A percentile compares a stretch with the other conserved stretches of the same genome.
Evolutionary conservation across 2,329 filamentous ascomycete genomes (phyloP).

Genomic region (Biscogniauxia marginata): DNA sequence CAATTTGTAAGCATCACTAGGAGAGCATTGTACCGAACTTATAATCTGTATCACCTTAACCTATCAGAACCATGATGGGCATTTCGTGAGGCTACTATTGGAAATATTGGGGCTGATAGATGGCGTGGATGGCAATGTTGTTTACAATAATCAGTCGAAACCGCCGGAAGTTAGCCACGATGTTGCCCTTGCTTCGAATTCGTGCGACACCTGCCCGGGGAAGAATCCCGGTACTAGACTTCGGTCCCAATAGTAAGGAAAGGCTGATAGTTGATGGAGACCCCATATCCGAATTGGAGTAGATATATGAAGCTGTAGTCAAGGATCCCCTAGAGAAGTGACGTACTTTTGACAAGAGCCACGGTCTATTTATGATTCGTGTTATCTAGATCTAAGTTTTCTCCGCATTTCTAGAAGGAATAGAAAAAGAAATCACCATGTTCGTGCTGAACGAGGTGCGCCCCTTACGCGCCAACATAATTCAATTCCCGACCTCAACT

Average conservation of each 20-base stretch:
- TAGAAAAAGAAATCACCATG: neutral
- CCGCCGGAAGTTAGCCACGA: neutral
- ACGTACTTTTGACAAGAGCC: neutral
- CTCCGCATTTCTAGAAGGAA: neutral
- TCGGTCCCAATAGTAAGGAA: neutral
- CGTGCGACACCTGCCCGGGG: neutral
- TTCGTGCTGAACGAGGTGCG: neutral
- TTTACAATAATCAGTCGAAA: neutral
- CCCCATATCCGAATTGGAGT: neutral
- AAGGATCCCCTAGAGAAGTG: neutral
- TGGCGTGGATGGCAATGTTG: neutral
- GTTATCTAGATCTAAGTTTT: neutral
- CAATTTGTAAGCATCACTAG: neutral
- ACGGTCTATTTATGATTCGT: neutral
- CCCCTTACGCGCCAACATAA: neutral
- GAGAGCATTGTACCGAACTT: neutral
- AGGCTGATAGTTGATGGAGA: neutral
- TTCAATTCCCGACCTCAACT: neutral
- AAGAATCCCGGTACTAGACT: neutral
- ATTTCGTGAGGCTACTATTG: neutral
- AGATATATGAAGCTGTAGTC: neutral
- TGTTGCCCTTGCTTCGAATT: neutral
- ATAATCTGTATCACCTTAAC: neutral
- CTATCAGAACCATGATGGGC: neutral
- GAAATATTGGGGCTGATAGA: neutral